Conservation (phyloP, 1,284 basidiomycete species). For the Moesziomyces aphidis region DNA sequence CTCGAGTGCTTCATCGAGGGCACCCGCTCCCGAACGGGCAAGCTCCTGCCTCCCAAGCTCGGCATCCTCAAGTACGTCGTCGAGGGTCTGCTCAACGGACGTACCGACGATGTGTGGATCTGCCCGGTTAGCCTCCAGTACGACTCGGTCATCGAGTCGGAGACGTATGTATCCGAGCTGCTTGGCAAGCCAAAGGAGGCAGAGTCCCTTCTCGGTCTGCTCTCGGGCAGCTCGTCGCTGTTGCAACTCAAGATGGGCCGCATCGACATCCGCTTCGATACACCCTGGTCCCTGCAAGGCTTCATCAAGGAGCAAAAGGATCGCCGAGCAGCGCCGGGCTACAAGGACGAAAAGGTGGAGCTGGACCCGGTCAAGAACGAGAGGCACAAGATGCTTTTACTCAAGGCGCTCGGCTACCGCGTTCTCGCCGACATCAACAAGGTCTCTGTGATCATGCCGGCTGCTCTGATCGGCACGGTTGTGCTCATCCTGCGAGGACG, state of each 20-base stretch:
- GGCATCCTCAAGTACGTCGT: conserved; percentile 69
- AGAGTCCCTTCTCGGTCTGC: conserved; percentile 67
- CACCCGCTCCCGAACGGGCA: conserved; percentile 68
- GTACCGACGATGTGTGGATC: conserved; percentile 67
- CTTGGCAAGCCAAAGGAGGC: conserved; percentile 69
- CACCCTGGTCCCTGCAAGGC: conserved; percentile 67
- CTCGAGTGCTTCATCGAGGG: conserved; percentile 68
- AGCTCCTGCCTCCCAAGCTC: conserved; percentile 68
- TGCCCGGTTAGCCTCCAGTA: conserved; percentile 69
- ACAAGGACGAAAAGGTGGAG: conserved; percentile 38
- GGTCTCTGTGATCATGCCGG: conserved; percentile 68
- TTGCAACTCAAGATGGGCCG: conserved; percentile 67
- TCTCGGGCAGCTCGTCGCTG: conserved; percentile 64
- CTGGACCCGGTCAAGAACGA: conserved; percentile 51
- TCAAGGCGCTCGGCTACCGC: conserved; percentile 68
- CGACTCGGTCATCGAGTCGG: conserved; percentile 69
- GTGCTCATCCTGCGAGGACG: conserved; percentile 67
- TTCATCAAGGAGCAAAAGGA: conserved; percentile 65
- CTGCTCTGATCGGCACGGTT: conserved; percentile 67
- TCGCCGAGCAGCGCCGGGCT: conserved; percentile 42
- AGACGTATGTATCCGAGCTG: conserved; percentile 68
- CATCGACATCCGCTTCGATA: conserved; percentile 69
- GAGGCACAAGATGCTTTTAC: conserved; percentile 59
- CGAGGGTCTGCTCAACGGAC: conserved; percentile 62
- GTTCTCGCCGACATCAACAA: conserved; percentile 68